These are phyloP conservation scores for Plasmodium coatneyi DNA, from an alignment of 169 alveolate genomes.

Conservation along the genomic window DNA sequence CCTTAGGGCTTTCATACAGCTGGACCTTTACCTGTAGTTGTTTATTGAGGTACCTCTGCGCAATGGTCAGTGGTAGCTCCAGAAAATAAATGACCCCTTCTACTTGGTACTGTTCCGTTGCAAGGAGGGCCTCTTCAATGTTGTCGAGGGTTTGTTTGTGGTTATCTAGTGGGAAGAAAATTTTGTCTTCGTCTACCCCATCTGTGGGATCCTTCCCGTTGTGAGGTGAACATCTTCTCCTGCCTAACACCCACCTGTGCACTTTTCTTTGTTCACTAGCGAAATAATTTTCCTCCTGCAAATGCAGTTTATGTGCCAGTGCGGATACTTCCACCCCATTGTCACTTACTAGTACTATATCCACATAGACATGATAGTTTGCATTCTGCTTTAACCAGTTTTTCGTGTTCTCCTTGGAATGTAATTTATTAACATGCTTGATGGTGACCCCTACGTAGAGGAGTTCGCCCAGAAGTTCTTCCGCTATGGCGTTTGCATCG, in stretches of 20 bases:
- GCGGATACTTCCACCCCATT: slow-evolving; percentile 34
- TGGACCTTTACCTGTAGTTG: slow-evolving; percentile 17
- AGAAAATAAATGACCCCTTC: slow-evolving; percentile 36
- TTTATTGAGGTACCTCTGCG: slow-evolving; percentile 35
- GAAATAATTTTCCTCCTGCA: slow-evolving; percentile 32
- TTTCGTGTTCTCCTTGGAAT: not conserved
- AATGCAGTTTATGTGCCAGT: slow-evolving; percentile 27
- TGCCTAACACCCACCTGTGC: not conserved
- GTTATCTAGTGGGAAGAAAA: not conserved
- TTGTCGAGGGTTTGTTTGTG: not conserved
- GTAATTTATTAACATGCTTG: not conserved
- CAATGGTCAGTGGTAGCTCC: slow-evolving; percentile 26
- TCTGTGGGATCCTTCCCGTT: not conserved
- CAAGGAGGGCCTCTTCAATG: not conserved
- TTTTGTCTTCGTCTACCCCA: not conserved
- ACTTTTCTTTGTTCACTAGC: slow-evolving; percentile 10
- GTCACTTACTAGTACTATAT: slow-evolving; percentile 11
- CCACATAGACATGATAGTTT: slow-evolving; percentile 5
- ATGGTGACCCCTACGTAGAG: slow-evolving; percentile 41
- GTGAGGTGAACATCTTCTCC: not conserved
- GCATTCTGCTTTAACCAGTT: slow-evolving; percentile 7
- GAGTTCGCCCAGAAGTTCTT: slow-evolving; percentile 33
- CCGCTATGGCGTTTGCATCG: not conserved
- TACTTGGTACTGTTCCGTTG: not conserved
- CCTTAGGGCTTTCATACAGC: not conserved